Base-by-base conservation (phyloP, 108 stramenopile genomes). In the Cyclotella kingstonii region DNA sequence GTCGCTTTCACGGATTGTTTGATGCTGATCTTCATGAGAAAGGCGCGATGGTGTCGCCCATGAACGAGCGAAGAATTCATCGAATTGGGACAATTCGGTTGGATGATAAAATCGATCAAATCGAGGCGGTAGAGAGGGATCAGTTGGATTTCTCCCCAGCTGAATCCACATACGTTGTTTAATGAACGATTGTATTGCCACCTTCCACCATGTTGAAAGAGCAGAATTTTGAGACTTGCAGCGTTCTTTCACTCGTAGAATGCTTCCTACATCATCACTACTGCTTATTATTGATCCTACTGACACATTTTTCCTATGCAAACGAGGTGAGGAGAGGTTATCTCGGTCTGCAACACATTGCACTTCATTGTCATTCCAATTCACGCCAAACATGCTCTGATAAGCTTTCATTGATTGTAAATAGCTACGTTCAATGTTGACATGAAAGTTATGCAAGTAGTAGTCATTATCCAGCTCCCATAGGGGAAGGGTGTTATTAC, bases 391-490 rank as follows among this genome's bases (percentile, higher is more conserved):
- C 27, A 75, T 72, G 22, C 66, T 61, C 35, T 89, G 79, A 30
- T 85, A 85, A 19, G 57, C 60, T 61, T 70, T 80, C 88, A 91
- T 94, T 23, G 85, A 75, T 52, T 86, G 84, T 17, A 74, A 44
- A n/a, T 73, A 69, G 2, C 82, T 81, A 15, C 54, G 57, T 0
- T 86, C 88, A 31, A 69, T 65, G 53, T 84, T 82, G 11, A 83
- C 82, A 56, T 94, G 86, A 45, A 83, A 82, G 50, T 94, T 94
- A 60, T 94, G 93, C 22, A 94, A 63, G 62, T 94, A 94, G 43
- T 88, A 94, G 46, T 94, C 93, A 45, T 69, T 85, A 45, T 94
- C 90, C 58, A 94, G 75, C 57, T 94, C 93, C 93, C 93, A 94
- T 5, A 94, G 72, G 44, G 93, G 90, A 28, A 81, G 50, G 17